These are phyloP conservation scores for Rhododendron kiyosumense DNA, from an alignment of 148 eudicot genomes.

Conservation along the genomic window DNA sequence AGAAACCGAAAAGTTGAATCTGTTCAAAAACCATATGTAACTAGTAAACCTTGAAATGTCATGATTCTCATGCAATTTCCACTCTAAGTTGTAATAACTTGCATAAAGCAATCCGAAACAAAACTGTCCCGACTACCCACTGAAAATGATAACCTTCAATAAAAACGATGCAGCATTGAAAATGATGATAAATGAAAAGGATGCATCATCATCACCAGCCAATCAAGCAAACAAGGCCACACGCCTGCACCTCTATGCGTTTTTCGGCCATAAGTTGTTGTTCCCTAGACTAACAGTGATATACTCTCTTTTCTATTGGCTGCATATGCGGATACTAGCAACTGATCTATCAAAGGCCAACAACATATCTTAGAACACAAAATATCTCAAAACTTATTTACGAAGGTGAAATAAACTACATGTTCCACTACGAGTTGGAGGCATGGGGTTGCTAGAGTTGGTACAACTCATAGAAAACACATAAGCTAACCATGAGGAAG, in stretches of 20 bases:
- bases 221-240: not conserved
- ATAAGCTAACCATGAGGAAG: conserved; percentile 1
- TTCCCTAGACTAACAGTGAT: not conserved
- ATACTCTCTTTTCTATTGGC: not conserved
- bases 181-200: not conserved
- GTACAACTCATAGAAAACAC: not conserved
- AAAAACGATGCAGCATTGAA: not conserved
- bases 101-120: not conserved
- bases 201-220: not conserved
- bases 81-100: not conserved
- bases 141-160: not conserved
- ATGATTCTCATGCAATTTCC: not conserved
- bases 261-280: not conserved
- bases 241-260: not conserved
- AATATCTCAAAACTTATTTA: not conserved
- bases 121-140: not conserved
- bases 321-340: not conserved
- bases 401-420: not conserved
- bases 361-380: not conserved
- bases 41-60: not conserved
- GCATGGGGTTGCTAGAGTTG: not conserved
- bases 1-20: conserved; percentile 84
- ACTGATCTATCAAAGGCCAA: not conserved
- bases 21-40: conserved; percentile 30
- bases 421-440: not conserved